Evolutionary conservation across 805 yeast genomes (phyloP), one percentile per base, ranked within the genome.

Genomic region (Teunomyces funiuensis): DNA sequence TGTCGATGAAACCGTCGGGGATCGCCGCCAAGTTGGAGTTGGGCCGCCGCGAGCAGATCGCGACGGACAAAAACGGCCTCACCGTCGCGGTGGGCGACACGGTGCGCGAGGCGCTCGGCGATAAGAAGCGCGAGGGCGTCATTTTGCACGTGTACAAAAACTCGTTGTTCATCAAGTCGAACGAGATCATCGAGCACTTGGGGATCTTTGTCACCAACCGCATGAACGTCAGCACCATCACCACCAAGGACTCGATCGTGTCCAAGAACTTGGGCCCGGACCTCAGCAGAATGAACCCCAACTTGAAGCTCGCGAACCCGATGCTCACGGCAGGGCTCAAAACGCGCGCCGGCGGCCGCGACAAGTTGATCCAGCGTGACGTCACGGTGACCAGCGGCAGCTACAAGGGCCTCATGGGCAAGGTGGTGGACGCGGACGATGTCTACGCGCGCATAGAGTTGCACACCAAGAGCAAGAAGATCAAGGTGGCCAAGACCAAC

Each of bases 371-470:
- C 27, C 85, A 88, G 52, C 88, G 88, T 57, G 84, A 85, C 44
- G 97, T 93, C 16, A 80, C 88, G 49, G 85, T 93, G 37, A 79
- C 87, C 28, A 82, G 85, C 56, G 88, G 97, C n/a, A 93, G 95
- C 22, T 88, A 91, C 63, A 93, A 93, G 67, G 98, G 99, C 34
- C 80, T 88, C 52, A 82, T 84, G 69, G 99, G 99, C 60, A 85
- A 88, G 50, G 88, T 93, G 31, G 85, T 86, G 51, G 98, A 93
- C 59, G 88, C 96, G 7, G 93, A 88, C 54, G 99, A 95, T 47
- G 85, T 85, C 10, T 79, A 77, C 51, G 98, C 97, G 1, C 79
- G 97, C 45, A 87, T 93, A 33, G 99, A 93, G 66, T 75, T 93
- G 49, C 98, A 93, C 63, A 87, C 97, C 19, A 90, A 90, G 51